Conservation (phyloP, 768 basidiomycete species). For the Mycena venus region DNA sequence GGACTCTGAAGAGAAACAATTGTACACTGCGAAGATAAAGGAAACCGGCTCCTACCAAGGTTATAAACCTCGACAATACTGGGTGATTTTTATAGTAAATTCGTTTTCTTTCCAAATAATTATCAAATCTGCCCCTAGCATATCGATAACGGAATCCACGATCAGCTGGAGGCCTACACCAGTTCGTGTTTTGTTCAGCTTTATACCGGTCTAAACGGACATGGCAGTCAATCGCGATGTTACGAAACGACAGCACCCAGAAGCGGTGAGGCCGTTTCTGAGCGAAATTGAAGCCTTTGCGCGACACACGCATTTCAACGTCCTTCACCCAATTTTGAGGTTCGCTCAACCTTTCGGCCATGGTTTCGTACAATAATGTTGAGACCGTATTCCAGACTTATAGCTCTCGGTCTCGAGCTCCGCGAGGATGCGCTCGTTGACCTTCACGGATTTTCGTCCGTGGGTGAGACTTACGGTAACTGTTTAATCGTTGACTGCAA, state of each 20-base stretch:
- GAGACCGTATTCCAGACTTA: constrained; percentile 43
- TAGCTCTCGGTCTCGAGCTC: constrained; percentile 66
- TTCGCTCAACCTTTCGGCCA: constrained; percentile 27
- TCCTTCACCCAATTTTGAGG: constrained; percentile 65
- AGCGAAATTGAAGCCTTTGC: constrained; percentile 66
- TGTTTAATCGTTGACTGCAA: too few species aligned
- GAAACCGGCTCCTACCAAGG: constrained; percentile 65
- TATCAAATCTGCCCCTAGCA: constrained; percentile 52
- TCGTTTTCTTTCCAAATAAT: background rate
- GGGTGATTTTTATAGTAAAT: constrained; percentile 55
- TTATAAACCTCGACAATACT: constrained; percentile 67
- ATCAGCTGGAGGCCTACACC: constrained; percentile 76
- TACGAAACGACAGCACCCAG: constrained; percentile 62
- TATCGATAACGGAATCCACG: constrained; percentile 71
- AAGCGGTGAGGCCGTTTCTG: constrained; percentile 61
- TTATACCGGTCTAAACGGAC: too few species aligned
- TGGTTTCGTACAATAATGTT: background rate
- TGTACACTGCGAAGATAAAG: constrained; percentile 53
- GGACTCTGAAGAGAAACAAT: constrained; percentile 56
- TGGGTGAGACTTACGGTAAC: constrained; percentile 59
- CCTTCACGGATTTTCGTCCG: constrained; percentile 57
- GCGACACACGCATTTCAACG: constrained; percentile 63
- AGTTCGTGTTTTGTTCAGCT: constrained; percentile 53
- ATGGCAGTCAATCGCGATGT: constrained; percentile 66
- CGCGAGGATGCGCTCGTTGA: constrained; percentile 66